phyloP scores from a whole-genome alignment of 306 rosid species.

The Quercus robur region DNA sequence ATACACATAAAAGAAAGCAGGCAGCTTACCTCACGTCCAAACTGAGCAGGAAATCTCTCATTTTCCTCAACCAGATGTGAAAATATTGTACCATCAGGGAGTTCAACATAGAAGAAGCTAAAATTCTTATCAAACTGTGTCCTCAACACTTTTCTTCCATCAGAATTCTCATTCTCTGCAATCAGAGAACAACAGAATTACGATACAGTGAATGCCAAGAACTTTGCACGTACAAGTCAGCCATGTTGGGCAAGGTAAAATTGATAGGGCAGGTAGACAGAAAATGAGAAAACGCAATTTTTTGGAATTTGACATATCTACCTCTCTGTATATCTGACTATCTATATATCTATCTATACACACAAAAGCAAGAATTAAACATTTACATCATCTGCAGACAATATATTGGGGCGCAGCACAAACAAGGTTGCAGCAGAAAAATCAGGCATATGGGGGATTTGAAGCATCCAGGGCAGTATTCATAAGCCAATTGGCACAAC shows the following conservation, averaged over 20 bases:
- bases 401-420: not conserved
- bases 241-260: too few species aligned
- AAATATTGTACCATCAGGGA: slow-evolving; percentile 65
- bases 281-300: too few species aligned
- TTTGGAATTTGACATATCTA: too few species aligned
- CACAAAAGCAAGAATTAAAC: not conserved
- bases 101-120: slow-evolving; percentile 82
- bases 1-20: not conserved
- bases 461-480: slow-evolving; percentile 9
- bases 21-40: slow-evolving; percentile 93
- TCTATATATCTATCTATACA: too few species aligned
- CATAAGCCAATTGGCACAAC: not conserved
- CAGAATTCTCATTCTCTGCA: slow-evolving; percentile 64
- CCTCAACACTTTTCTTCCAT: slow-evolving; percentile 72
- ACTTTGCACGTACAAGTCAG: too few species aligned
- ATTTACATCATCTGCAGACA: not conserved
- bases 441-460: slow-evolving; percentile 2
- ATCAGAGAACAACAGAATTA: slow-evolving; percentile 25
- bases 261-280: too few species aligned
- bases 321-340: too few species aligned
- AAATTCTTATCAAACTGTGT: slow-evolving; percentile 53
- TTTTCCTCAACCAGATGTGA: slow-evolving; percentile 66
- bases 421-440: slow-evolving; percentile 17
- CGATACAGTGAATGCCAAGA: slow-evolving; percentile 17
- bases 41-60: slow-evolving; percentile 79